Conservation (phyloP, 495 filamentous ascomycete species). For the Penicillium turbatum region DNA sequence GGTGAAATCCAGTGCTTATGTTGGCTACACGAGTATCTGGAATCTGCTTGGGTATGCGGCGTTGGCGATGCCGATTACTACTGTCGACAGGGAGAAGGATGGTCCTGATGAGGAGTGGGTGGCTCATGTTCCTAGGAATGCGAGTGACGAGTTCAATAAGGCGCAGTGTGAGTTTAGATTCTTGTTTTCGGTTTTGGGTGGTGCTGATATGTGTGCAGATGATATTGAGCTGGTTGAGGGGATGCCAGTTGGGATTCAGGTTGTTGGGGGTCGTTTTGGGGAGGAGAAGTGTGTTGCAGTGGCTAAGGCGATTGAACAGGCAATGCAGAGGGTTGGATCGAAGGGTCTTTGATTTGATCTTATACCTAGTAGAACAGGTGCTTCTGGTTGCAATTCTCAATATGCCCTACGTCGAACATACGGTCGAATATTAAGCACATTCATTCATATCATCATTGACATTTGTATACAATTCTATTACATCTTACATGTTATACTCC, state of each 20-base stretch:
- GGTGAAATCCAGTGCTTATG: slow-evolving; percentile 53
- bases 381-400: not conserved
- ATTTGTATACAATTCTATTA: not conserved
- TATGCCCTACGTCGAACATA: not conserved
- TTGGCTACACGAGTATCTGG: slow-evolving; percentile 63
- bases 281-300: slow-evolving; percentile 48
- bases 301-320: slow-evolving; percentile 35
- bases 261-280: slow-evolving; percentile 46
- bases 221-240: slow-evolving; percentile 44
- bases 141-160: slow-evolving; percentile 43
- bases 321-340: slow-evolving; percentile 14
- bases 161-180: slow-evolving; percentile 35
- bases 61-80: slow-evolving; percentile 50
- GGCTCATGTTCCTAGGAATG: slow-evolving; percentile 34
- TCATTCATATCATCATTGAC: not conserved
- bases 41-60: slow-evolving; percentile 65
- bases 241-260: slow-evolving; percentile 53
- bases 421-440: not conserved
- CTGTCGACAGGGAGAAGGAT: slow-evolving; percentile 29
- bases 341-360: slow-evolving; percentile 7
- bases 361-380: not conserved
- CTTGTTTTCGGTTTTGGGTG: not conserved
- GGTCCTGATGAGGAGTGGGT: slow-evolving; percentile 28
- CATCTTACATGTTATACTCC: not conserved
- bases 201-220: slow-evolving; percentile 22